Percentiles rank a stretch among this genome's conserved stretches.
phyloP scores from a whole-genome alignment of 2,329 filamentous ascomycete genomes.

The Hansfordia pulvinata region DNA sequence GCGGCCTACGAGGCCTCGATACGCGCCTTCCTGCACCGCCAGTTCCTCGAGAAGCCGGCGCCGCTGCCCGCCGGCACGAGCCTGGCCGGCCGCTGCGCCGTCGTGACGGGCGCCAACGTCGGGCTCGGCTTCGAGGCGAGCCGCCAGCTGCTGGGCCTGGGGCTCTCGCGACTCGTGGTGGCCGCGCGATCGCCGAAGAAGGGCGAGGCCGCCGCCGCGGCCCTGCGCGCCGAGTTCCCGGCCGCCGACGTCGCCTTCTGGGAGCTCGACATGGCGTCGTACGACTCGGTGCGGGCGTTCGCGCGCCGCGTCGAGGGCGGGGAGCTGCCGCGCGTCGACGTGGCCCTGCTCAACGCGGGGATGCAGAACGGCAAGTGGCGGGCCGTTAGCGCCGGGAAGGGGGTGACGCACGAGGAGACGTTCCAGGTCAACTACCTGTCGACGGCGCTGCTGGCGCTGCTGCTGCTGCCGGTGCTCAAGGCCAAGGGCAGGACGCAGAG shows the following conservation, averaged over 20 bases:
- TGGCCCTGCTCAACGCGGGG: slow-evolving; percentile 14
- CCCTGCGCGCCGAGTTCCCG: slow-evolving; percentile 12
- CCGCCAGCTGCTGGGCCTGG: slow-evolving; percentile 17
- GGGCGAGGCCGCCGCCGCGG: slow-evolving; percentile 17
- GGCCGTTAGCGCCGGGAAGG: slow-evolving; percentile 2
- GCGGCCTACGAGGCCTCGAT: background rate
- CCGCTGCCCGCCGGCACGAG: slow-evolving; percentile 1
- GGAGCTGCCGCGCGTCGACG: slow-evolving; percentile 10
- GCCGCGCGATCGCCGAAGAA: slow-evolving; percentile 18
- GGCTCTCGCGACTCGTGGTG: slow-evolving; percentile 19
- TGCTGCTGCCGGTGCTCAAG: slow-evolving; percentile 7
- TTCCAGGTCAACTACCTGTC: slow-evolving; percentile 10
- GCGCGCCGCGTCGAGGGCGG: slow-evolving; percentile 9
- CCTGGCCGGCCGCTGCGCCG: slow-evolving; percentile 16
- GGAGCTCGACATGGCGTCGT: slow-evolving; percentile 22
- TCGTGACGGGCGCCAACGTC: slow-evolving; percentile 19
- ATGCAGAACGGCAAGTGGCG: slow-evolving; percentile 4
- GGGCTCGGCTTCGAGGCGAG: slow-evolving; percentile 19
- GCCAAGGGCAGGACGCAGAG: slow-evolving; percentile 1
- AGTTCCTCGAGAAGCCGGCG: slow-evolving; percentile 1
- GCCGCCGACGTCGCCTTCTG: slow-evolving; percentile 20
- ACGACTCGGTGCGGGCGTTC: slow-evolving; percentile 21
- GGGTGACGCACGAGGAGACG: slow-evolving; percentile 7
- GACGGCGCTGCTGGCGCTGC: slow-evolving; percentile 6
- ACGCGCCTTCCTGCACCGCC: slow-evolving; percentile 2